Evolutionary conservation across 2,329 filamentous ascomycete genomes (phyloP).

Genomic region (Fusarium dlaminii): DNA sequence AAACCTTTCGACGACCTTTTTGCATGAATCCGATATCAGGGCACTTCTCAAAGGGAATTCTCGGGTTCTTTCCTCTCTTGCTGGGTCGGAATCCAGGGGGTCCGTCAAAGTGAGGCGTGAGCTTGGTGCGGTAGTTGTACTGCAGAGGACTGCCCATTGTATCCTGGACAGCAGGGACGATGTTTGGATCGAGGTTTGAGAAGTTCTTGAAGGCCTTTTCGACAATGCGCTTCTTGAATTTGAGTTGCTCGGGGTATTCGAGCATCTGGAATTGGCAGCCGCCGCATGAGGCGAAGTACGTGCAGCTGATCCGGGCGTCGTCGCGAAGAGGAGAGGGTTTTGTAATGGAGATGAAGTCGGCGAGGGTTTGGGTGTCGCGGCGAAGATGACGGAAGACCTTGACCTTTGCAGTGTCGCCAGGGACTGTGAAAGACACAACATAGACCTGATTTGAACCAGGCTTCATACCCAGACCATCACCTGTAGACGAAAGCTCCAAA

Average conservation of each 20-base stretch:
- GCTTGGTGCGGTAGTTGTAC: constrained; percentile 94
- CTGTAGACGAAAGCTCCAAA: constrained; percentile 84
- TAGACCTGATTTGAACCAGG: constrained; percentile 74
- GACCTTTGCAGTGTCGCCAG: constrained; percentile 82
- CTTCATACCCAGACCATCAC: constrained; percentile 86
- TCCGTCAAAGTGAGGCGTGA: constrained; percentile 94
- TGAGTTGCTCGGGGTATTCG: constrained; percentile 84
- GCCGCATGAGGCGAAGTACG: constrained; percentile 87
- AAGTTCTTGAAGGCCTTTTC: constrained; percentile 94
- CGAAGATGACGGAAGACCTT: constrained; percentile 80
- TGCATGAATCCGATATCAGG: constrained; percentile 91
- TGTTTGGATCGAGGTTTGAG: constrained; percentile 78
- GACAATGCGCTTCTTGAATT: constrained; percentile 84
- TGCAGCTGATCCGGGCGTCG: constrained; percentile 79
- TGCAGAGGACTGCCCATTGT: constrained; percentile 91
- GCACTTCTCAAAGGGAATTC: constrained; percentile 63
- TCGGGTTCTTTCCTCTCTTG: constrained; percentile 60
- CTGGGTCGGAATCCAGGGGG: constrained; percentile 66
- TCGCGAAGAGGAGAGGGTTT: constrained; percentile 80
- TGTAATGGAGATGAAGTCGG: constrained; percentile 83
- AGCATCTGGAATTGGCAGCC: constrained; percentile 99
- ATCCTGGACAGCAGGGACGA: constrained; percentile 79
- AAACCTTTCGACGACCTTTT: constrained; percentile 80
- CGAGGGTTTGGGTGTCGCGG: constrained; percentile 74
- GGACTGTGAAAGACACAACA: constrained; percentile 86